Evolutionary conservation across 805 yeast species (phyloP).

Genomic region (Nematodospora valgi): DNA sequence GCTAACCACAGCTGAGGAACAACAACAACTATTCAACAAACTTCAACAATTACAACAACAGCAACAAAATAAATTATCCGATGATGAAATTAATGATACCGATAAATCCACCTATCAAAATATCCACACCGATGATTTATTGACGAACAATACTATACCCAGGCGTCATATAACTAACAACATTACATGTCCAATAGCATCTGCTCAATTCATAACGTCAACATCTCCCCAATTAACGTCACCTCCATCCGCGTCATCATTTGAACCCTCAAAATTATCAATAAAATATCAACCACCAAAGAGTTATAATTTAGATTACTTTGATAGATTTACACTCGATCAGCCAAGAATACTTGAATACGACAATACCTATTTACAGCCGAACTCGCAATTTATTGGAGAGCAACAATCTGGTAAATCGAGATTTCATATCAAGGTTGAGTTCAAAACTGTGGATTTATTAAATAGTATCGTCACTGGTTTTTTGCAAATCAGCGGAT

Average conservation of each 20-base stretch:
- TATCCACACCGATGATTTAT: too few species aligned
- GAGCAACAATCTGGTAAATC: slow-evolving; percentile 67
- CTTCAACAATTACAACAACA: slow-evolving; percentile 5
- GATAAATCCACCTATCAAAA: slow-evolving; percentile 9
- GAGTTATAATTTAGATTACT: slow-evolving; percentile 8
- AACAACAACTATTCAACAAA: slow-evolving; percentile 7
- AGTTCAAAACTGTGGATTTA: slow-evolving; percentile 66
- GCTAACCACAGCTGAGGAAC: slow-evolving; percentile 1
- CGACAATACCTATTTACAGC: slow-evolving; percentile 47
- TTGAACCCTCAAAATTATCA: neutral
- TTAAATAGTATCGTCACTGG: slow-evolving; percentile 51
- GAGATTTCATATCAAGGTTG: slow-evolving; percentile 65
- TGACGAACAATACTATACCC: too few species aligned
- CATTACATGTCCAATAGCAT: neutral
- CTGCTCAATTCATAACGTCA: neutral
- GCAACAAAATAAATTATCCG: neutral
- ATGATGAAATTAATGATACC: slow-evolving; percentile 5
- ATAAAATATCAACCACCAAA: neutral
- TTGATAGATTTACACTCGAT: slow-evolving; percentile 1
- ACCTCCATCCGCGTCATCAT: neutral
- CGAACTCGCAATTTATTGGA: slow-evolving; percentile 63
- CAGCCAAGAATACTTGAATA: slow-evolving; percentile 21
- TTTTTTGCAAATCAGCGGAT: slow-evolving; percentile 60
- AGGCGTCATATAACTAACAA: too few species aligned
- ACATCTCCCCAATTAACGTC: neutral